These are phyloP conservation scores for Euphorbia peplus DNA, from an alignment of 345 rosid species.

Conservation along the genomic window DNA sequence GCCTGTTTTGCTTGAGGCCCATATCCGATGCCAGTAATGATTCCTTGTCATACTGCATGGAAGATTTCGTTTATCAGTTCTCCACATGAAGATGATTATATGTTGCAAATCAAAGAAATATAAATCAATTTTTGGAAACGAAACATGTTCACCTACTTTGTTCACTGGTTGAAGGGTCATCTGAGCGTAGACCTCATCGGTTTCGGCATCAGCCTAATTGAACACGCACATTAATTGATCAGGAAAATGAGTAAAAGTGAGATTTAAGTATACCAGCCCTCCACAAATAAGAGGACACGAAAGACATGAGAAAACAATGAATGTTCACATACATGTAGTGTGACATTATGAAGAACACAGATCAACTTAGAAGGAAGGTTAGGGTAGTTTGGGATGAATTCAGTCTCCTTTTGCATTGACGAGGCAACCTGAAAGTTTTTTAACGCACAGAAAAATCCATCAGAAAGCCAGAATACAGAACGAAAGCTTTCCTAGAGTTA, in stretches of 20 bases:
- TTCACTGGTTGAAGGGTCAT: constrained; percentile 78
- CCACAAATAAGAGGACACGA: not conserved
- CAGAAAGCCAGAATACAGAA: constrained; percentile 17
- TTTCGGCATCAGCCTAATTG: constrained; percentile 67
- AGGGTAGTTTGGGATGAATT: constrained; percentile 66
- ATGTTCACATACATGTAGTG: constrained; percentile 52
- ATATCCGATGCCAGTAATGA: constrained; percentile 79
- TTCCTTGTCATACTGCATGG: constrained; percentile 76
- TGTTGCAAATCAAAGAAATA: not conserved
- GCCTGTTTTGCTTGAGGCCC: constrained; percentile 72
- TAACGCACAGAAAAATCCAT: constrained; percentile 14
- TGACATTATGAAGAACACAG: constrained; percentile 67
- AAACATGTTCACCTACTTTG: constrained; percentile 57
- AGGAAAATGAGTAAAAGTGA: constrained; percentile 1
- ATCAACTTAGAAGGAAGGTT: constrained; percentile 71
- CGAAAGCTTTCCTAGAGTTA: constrained; percentile 10
- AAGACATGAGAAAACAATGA: not conserved
- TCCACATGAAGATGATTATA: not conserved
- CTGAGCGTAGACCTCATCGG: constrained; percentile 78
- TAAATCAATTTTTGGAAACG: not conserved
- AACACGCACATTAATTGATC: constrained; percentile 9
- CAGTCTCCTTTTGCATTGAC: constrained; percentile 70
- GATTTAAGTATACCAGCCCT: not conserved
- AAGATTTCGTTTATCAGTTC: constrained; percentile 15
- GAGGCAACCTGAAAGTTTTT: constrained; percentile 60